phyloP scores from a whole-genome alignment of 305 asterid genomes.

The Solanum hybrid region DNA sequence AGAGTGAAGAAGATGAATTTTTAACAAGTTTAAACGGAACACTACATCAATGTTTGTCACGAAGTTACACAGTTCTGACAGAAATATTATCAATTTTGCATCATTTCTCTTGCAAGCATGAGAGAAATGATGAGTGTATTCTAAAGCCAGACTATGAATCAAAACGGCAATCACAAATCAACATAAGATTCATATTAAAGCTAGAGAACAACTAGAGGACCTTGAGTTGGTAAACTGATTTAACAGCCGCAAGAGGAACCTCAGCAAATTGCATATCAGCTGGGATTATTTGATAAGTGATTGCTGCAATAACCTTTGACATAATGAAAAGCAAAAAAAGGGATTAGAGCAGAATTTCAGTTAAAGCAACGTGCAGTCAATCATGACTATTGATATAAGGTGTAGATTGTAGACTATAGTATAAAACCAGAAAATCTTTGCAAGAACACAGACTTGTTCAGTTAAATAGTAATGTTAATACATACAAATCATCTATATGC shows the following conservation, averaged over 20 bases:
- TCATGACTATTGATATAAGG: not conserved
- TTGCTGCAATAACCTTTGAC: slow-evolving; percentile 64
- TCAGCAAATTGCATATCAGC: slow-evolving; percentile 83
- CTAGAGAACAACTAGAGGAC: slow-evolving; percentile 21
- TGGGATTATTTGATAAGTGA: slow-evolving; percentile 73
- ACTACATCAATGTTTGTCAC: not conserved
- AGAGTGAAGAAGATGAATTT: not conserved
- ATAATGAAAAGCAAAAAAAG: slow-evolving; percentile 2
- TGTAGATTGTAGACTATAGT: not conserved
- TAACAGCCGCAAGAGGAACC: slow-evolving; percentile 87
- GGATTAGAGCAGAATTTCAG: slow-evolving; percentile 1
- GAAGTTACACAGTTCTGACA: not conserved
- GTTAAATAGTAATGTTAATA: not conserved
- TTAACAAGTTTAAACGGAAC: not conserved
- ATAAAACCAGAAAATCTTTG: not conserved
- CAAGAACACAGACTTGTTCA: not conserved
- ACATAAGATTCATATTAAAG: not conserved
- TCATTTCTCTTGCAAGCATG: not conserved
- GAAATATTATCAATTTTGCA: not conserved
- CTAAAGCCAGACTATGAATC: not conserved
- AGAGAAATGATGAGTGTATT: not conserved
- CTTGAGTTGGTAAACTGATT: slow-evolving; percentile 56
- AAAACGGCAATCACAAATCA: not conserved
- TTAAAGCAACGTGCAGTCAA: not conserved
- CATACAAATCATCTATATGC: not conserved